Base-by-base conservation (phyloP, 2,329 filamentous ascomycete genomes). In the Pyrenophora graminea region DNA sequence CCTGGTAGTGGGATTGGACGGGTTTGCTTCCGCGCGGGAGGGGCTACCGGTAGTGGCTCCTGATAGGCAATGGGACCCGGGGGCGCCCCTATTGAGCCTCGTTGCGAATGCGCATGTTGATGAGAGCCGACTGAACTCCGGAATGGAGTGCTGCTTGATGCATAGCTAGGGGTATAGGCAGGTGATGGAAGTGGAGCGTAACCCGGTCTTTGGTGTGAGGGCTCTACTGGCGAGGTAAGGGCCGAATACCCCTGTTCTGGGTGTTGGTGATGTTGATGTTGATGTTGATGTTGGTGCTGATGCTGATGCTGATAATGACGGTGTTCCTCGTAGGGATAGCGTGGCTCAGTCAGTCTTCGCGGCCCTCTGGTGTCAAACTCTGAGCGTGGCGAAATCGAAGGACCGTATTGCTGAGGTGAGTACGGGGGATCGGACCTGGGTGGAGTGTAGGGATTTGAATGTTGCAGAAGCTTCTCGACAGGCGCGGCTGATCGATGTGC, bases 391-490 rank as follows among this genome's bases (percentile, higher is more conserved):
- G 73, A 73, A 45, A 70, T 62, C 13, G 69, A 56, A 33, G 68
- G 70, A 8, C 67, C 70, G 62, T 74, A 71, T 36, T 72, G 65
- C 48, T 68, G 68, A n/a, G 72, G 72, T 15, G 72, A 74, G 56
- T 74, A 74, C 6, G 69, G 65, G 17, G 71, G 67, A 40, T 76
- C 72, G 21, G 73, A 72, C 34, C 72, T 63, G 5, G 73, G 71
- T 17, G 73, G 72, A 13, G 73, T 74, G 56, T 73, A 75, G 9
- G 71, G 68, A 53, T 71, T 66, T 17, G 68, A 54, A 15, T 70
- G 67, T 19, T 63, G 63, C 10, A 73, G 58, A 30, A 74, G 53
- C 54, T 73, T 74, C 44, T 73, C 67, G 13, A 74, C 61, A 6
- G 70, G 68, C 19, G 69, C 67, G 39, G 68, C 61, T 39, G 72